Base-by-base conservation (phyloP, 2,329 filamentous ascomycete species). In the Pyrenophora graminea region DNA sequence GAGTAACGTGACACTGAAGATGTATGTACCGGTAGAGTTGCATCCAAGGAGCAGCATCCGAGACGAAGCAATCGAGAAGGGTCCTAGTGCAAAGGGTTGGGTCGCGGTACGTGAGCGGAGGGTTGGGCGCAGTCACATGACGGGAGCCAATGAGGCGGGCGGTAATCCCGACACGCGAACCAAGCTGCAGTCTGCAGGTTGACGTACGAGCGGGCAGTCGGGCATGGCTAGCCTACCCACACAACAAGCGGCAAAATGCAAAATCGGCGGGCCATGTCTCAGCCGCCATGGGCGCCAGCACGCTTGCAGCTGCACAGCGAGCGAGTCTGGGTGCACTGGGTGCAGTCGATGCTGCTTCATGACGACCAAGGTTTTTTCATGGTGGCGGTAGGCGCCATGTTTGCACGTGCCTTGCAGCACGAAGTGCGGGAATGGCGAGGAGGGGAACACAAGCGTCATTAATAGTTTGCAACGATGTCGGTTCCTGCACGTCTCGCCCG, bases 401-500 rank as follows among this genome's bases (percentile, higher is more conserved):
- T 50, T 52, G 59, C 64, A 67, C 63, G 63, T 67, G 64, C 60
- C 54, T 63, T 61, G 53, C 44, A 46, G 63, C 46, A 39, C 33
- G 42, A 51, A 51, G 46, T 51, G 53, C 62, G 51, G 54, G 57
- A 55, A 59, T 56, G 49, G 52, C 33, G 43, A 44, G 32, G 55
- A 55, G 51, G 46, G 56, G 51, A 53, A 49, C 38, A 55, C 42
- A 39, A 53, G 45, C 51, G 58, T 61, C 58, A 56, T 61, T 55
- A 58, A 44, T 56, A 58, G 49, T 46, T 49, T 54, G 58, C 52
- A 56, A 49, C 50, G 46, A 61, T 55, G 61, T 61, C 56, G 61
- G 59, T 57, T 56, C 52, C 63, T 69, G 66, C 66, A 68, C 59
- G 64, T 65, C 49, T 58, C 49, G 57, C 67, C 68, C 54, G 55